These are phyloP conservation scores for Pecoramyces ruminantium DNA, from an alignment of 192 early-diverging fungal species.

Conservation along the genomic window DNA sequence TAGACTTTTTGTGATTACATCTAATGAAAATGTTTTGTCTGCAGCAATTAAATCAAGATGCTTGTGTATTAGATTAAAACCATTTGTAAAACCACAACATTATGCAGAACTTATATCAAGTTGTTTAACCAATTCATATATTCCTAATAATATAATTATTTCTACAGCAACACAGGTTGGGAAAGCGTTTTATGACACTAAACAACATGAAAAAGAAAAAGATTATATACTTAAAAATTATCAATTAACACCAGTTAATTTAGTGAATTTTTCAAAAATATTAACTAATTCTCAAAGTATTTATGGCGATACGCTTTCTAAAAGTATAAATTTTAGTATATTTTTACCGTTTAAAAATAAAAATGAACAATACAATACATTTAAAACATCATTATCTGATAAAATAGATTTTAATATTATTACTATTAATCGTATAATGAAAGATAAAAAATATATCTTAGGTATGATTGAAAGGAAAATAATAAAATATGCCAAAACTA, in stretches of 20 bases:
- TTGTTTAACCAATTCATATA: background rate
- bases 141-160: background rate
- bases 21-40: background rate
- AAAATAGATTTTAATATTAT: background rate
- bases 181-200: background rate
- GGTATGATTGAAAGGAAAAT: background rate
- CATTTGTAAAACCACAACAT: background rate
- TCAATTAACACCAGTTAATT: background rate
- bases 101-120: background rate
- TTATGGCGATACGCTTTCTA: background rate
- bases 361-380: background rate
- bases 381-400: background rate
- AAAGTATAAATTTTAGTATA: background rate
- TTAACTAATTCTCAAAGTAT: background rate
- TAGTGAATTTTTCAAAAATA: background rate
- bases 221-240: background rate
- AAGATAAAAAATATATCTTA: background rate
- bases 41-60: background rate
- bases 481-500: background rate
- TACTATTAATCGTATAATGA: background rate
- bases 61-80: background rate
- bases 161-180: background rate
- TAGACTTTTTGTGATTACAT: background rate
- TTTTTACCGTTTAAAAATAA: background rate
- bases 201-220: background rate